A percentile compares a stretch with the other conserved stretches of the same genome.
These are phyloP conservation scores for Phytophthora podocarpi DNA, from an alignment of 352 stramenopile species.

Conservation along the genomic window DNA sequence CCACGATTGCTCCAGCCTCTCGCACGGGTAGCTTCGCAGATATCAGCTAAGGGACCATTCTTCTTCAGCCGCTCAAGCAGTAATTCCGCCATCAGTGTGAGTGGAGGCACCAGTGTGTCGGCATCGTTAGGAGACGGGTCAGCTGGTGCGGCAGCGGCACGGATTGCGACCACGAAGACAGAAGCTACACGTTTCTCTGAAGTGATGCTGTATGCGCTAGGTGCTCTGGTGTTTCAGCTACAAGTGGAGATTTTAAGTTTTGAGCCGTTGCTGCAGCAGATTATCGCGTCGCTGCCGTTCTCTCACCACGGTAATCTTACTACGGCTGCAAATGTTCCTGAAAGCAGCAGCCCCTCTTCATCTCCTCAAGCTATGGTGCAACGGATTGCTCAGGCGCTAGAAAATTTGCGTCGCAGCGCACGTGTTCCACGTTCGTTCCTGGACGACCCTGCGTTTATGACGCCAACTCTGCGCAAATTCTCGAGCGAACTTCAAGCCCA, in stretches of 20 bases:
- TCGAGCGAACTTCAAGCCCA: conserved; percentile 42
- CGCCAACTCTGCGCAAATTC: conserved; percentile 46
- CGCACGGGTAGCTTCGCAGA: conserved; percentile 75
- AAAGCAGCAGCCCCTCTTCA: conserved; percentile 23
- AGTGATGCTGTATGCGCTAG: conserved; percentile 77
- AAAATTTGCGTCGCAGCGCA: conserved; percentile 53
- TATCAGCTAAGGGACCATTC: conserved; percentile 73
- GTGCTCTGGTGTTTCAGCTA: conserved; percentile 74
- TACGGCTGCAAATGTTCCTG: conserved; percentile 18
- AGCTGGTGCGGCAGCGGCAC: conserved; percentile 17
- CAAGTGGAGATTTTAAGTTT: conserved; percentile 80
- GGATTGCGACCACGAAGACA: conserved; percentile 63
- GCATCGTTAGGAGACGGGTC: conserved; percentile 17
- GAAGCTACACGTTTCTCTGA: conserved; percentile 78
- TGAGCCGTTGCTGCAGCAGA: conserved; percentile 67
- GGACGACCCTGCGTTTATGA: conserved; percentile 57
- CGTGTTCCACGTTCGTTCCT: conserved; percentile 55
- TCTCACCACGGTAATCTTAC: conserved; percentile 32
- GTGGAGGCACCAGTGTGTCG: conserved; percentile 7
- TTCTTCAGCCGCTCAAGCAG: conserved; percentile 57
- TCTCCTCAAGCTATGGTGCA: conserved; percentile 53
- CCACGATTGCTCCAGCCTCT: conserved; percentile 72
- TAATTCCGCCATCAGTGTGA: conserved; percentile 11
- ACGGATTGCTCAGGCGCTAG: conserved; percentile 56
- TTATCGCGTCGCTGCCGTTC: conserved; percentile 63